Base-by-base conservation (phyloP, 2,329 filamentous ascomycete species). In the Colletotrichum simmondsii region DNA sequence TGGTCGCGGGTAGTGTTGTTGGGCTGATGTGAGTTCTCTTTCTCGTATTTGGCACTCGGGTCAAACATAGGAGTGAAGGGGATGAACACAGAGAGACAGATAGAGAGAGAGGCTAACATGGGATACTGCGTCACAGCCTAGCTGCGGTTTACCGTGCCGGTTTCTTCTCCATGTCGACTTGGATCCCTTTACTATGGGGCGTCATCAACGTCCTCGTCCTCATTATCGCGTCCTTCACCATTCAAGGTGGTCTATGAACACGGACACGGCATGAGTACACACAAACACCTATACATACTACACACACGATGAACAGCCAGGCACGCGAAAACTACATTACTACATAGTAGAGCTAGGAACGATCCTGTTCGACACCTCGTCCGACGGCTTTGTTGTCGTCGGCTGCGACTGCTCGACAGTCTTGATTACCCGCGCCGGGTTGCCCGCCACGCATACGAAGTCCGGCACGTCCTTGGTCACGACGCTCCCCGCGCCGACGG, bases 141-240 rank as follows among this genome's bases (percentile, higher is more conserved):
- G 94, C 94, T 14, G 94, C 92, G 10, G 90, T 96, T 46, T 98
- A 97, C 80, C 90, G 91, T 77, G 90, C 93, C 2, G 95, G 95
- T 56, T 94, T 93, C 82, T 97, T 96, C 80, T 88, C 92, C 78
- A 97, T 98, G 95, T 96, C 95, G 58, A 98, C 95, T 0, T 98
- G 95, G 95, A 94, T 97, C 64, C 95, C 95, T 0, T 93, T 97
- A 78, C 89, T 95, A 26, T 98, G 95, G 95, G 94, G 91, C 1
- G 88, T 94, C 79, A 93, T 96, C 81, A 97, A 95, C 80, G 92
- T 96, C 11, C 82, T 98, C 59, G 89, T 97, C 35, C 85, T 98
- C 58, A 91, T 98, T 62, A 86, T 97, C 74, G 97, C 95, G 5
- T 97, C 94, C 4, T 98, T 98, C 81, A 94, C 95, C n/a, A 95